phyloP scores from a whole-genome alignment of 2,329 filamentous ascomycete genomes.

The Penicillium aurantiogriseum region DNA sequence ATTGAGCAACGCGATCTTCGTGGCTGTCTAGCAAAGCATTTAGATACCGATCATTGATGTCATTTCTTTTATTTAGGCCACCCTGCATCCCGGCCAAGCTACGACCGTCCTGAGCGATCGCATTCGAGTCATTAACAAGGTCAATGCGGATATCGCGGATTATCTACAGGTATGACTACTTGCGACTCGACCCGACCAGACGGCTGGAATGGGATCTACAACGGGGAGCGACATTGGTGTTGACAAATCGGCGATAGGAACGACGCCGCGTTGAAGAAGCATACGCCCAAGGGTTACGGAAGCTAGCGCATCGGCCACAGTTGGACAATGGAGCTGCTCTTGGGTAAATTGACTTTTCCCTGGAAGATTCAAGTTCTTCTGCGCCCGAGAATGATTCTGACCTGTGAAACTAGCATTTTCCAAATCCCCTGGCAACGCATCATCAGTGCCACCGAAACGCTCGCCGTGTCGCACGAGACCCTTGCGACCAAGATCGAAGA shows the following conservation, averaged over 20 bases:
- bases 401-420: constrained; percentile 66
- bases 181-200: constrained; percentile 8
- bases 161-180: constrained; percentile 77
- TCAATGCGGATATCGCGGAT: constrained; percentile 90
- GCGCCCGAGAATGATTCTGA: constrained; percentile 13
- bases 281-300: constrained; percentile 79
- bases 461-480: constrained; percentile 78
- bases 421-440: constrained; percentile 88
- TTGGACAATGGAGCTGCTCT: constrained; percentile 77
- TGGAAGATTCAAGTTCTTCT: background rate
- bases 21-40: constrained; percentile 16
- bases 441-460: constrained; percentile 71
- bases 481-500: constrained; percentile 79
- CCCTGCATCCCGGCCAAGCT: constrained; percentile 77
- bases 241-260: constrained; percentile 60
- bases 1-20: constrained; percentile 19
- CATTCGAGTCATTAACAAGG: constrained; percentile 77
- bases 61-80: constrained; percentile 56
- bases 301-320: constrained; percentile 71
- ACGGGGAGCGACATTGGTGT: constrained; percentile 7
- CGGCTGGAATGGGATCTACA: constrained; percentile 11
- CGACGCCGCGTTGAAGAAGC: constrained; percentile 86
- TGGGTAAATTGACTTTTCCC: constrained; percentile 61
- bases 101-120: constrained; percentile 80
- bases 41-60: constrained; percentile 10